phyloP scores from a whole-genome alignment of 805 yeast genomes.

The Barnettozyma wickerhamii region DNA sequence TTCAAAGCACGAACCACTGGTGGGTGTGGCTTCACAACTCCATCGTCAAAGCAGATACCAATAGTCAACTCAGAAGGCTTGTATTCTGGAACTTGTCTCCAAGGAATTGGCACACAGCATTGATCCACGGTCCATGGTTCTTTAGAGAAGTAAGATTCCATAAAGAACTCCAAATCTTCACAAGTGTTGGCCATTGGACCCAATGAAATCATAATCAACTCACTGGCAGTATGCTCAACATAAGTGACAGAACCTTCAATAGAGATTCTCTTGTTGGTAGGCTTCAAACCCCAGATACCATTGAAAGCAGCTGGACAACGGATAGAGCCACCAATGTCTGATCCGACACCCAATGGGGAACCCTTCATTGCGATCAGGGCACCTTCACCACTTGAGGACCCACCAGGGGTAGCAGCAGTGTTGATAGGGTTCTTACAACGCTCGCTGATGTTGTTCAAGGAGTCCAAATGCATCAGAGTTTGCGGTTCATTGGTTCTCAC shows the following conservation, averaged over 20 bases:
- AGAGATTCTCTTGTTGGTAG: constrained; percentile 52
- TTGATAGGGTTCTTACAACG: constrained; percentile 55
- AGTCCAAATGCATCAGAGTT: constrained; percentile 62
- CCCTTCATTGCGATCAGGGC: constrained; percentile 54
- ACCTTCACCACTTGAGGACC: constrained; percentile 71
- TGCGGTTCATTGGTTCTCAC: constrained; percentile 67
- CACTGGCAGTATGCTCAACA: constrained; percentile 24
- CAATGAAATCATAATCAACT: constrained; percentile 53
- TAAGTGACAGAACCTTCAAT: too few relatives aligned
- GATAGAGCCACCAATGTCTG: constrained; percentile 70
- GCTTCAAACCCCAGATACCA: constrained; percentile 57
- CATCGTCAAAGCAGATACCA: constrained; percentile 41
- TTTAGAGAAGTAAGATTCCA: constrained; percentile 43
- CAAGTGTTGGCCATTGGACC: constrained; percentile 67
- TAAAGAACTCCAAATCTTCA: constrained; percentile 63
- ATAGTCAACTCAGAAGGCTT: constrained; percentile 36
- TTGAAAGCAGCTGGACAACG: constrained; percentile 64
- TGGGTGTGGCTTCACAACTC: constrained; percentile 46
- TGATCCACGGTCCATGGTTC: constrained; percentile 59
- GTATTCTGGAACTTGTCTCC: constrained; percentile 32
- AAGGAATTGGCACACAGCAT: constrained; percentile 45
- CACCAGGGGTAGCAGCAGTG: constrained; percentile 58
- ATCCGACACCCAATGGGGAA: constrained; percentile 57
- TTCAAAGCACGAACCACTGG: constrained; percentile 46
- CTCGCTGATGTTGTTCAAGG: constrained; percentile 55